Evolutionary conservation across 257 asterid genomes (phyloP).

Genomic region (Solanum clarkiae): DNA sequence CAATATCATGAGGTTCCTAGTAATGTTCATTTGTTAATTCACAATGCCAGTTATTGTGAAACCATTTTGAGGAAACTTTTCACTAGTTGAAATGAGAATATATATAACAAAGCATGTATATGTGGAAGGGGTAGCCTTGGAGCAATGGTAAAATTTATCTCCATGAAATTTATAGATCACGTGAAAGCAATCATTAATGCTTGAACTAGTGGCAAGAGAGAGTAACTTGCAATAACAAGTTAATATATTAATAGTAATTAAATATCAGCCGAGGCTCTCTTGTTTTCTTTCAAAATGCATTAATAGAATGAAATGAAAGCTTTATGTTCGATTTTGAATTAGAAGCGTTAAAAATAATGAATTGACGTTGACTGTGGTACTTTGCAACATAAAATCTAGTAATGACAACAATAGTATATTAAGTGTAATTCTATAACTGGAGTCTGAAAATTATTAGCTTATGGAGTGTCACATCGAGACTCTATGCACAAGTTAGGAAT

Average conservation of each 20-base stretch:
- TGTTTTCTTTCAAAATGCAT: no score
- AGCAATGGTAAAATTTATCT: not conserved
- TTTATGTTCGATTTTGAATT: not conserved
- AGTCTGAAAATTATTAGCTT: no score
- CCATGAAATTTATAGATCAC: not conserved
- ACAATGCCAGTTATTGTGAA: slow-evolving; percentile 36
- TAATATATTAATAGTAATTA: no score
- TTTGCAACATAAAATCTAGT: not conserved
- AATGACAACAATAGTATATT: no score
- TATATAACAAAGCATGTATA: not conserved
- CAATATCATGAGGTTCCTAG: slow-evolving; percentile 62
- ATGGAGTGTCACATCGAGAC: no score
- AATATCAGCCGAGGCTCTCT: not conserved
- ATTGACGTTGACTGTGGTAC: not conserved
- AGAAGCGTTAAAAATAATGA: not conserved
- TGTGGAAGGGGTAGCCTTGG: not conserved
- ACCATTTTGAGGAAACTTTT: slow-evolving; percentile 40
- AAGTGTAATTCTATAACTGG: no score
- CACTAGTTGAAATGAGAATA: not conserved
- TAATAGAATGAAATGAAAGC: no score
- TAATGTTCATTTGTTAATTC: slow-evolving; percentile 44
- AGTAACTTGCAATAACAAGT: not conserved
- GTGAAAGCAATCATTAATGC: not conserved
- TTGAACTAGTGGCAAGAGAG: not conserved
- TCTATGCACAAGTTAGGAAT: no score